Conservation (phyloP, 2,329 filamentous ascomycete genomes). For the Boeremia exigua region DNA sequence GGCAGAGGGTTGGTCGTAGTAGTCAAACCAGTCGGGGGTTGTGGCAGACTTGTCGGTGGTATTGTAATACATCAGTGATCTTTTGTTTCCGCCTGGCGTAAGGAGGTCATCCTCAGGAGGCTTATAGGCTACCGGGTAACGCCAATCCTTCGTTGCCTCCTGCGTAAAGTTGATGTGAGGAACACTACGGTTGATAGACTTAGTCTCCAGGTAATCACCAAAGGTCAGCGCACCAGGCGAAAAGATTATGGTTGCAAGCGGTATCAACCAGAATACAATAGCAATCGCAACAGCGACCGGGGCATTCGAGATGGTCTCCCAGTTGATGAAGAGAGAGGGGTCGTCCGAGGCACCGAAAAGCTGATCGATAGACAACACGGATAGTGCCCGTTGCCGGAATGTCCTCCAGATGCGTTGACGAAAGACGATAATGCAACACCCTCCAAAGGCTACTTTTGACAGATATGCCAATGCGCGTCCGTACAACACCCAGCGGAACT, state of each 20-base stretch:
- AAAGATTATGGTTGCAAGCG: constrained; percentile 48
- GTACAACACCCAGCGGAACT: constrained; percentile 41
- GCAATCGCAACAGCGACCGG: constrained; percentile 37
- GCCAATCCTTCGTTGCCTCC: constrained; percentile 44
- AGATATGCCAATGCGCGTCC: constrained; percentile 45
- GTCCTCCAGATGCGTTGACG: constrained; percentile 47
- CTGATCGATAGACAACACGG: constrained; percentile 45
- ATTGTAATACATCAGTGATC: constrained; percentile 43
- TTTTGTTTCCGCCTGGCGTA: constrained; percentile 29
- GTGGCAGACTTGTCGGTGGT: constrained; percentile 35
- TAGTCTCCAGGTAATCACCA: constrained; percentile 31
- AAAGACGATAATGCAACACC: constrained; percentile 39
- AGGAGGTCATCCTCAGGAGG: constrained; percentile 20
- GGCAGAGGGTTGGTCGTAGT: constrained; percentile 45
- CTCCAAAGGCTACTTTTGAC: constrained; percentile 44
- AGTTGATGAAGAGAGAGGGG: constrained; percentile 41
- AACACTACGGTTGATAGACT: constrained; percentile 24
- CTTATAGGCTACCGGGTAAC: constrained; percentile 26
- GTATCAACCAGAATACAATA: constrained; percentile 43
- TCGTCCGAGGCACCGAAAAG: constrained; percentile 45
- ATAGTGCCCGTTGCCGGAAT: constrained; percentile 38
- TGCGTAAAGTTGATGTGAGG: constrained; percentile 38
- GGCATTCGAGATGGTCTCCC: constrained; percentile 40
- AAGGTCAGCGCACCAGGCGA: constrained; percentile 48
- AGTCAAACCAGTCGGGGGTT: constrained; percentile 39